These are phyloP conservation scores for Chionographis japonica DNA, from an alignment of 106 monocot species.

Conservation along the genomic window DNA sequence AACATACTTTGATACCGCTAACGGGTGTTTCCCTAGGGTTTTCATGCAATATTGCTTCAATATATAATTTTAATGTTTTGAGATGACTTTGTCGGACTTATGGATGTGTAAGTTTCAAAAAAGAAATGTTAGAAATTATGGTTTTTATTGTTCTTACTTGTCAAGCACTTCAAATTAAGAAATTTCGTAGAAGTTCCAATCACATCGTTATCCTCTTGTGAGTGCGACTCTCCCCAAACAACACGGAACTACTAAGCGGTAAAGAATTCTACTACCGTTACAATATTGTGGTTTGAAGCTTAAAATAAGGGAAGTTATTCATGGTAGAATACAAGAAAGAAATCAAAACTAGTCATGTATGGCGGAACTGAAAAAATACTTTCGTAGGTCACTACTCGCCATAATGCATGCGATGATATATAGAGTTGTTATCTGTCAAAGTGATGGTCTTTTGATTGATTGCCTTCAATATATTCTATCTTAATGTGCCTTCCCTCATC, in stretches of 20 bases:
- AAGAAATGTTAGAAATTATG: neutral
- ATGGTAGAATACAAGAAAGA: conserved; percentile 19
- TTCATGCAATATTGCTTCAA: too few species aligned
- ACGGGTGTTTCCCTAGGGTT: too few species aligned
- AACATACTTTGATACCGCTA: too few species aligned
- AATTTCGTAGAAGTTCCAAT: neutral
- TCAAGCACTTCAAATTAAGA: conserved; percentile 19
- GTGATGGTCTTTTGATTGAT: neutral
- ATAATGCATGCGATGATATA: too few species aligned
- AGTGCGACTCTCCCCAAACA: neutral
- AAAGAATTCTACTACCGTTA: neutral
- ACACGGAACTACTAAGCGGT: neutral
- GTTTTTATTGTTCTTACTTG: conserved; percentile 10
- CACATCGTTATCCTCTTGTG: neutral
- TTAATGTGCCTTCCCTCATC: conserved; percentile 1
- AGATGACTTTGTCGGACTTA: too few species aligned
- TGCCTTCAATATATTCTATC: conserved; percentile 6
- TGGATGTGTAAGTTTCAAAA: too few species aligned
- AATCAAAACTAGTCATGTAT: conserved; percentile 11
- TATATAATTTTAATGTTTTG: too few species aligned
- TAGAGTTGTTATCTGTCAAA: neutral
- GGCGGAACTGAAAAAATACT: neutral
- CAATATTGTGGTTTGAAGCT: neutral
- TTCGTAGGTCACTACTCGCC: too few species aligned
- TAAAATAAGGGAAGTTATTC: conserved; percentile 12